Base-by-base conservation (phyloP, 2,329 filamentous ascomycete species). In the Pseudogymnoascus sp. region DNA sequence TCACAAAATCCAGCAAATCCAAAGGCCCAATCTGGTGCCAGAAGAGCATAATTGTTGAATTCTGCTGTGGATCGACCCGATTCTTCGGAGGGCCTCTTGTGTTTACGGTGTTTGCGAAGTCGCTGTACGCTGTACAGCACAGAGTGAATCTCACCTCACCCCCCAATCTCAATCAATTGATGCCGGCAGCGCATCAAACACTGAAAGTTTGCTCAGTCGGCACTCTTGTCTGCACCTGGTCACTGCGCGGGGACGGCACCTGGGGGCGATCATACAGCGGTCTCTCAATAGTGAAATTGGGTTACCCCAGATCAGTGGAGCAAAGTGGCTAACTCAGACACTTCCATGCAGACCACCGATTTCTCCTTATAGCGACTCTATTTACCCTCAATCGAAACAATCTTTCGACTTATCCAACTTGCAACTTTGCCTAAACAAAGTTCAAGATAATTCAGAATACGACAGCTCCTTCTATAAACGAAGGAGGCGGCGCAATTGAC, bases 271-370 rank as follows among this genome's bases (percentile, higher is more conserved):
- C 45, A 52, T 52, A 52, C 45, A 31, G 45, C 45, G 45, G 45
- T 52, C 27, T 45, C 21, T 31, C 27, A 52, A 42, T 31, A 52
- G 45, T 52, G 45, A 52, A 52, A 52, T 52, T 31, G 45, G 27
- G 45, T 31, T 52, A 52, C 45, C 45, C 45, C 45, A 52, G 45
- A 52, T 52, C 45, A 52, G 45, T 52, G 45, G 45, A 52, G 45
- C 45, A 52, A 52, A 31, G 45, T 52, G 25, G 45, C 45, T 52
- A 52, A 52, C 45, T 52, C 45, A 9, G 45, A 52, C 45, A 18
- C 45, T 4, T 52, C n/a, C 45, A 52, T 52, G 45, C 45, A 52
- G 45, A 31, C 45, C 9, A 31, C n/a, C 45, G 27, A 52, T 18
- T 52, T 8, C 8, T 52, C 2, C 45, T 31, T 52, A 52, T 52